Conservation (phyloP, 2,329 filamentous ascomycete species). For the Penicillium psychrosexuale region DNA sequence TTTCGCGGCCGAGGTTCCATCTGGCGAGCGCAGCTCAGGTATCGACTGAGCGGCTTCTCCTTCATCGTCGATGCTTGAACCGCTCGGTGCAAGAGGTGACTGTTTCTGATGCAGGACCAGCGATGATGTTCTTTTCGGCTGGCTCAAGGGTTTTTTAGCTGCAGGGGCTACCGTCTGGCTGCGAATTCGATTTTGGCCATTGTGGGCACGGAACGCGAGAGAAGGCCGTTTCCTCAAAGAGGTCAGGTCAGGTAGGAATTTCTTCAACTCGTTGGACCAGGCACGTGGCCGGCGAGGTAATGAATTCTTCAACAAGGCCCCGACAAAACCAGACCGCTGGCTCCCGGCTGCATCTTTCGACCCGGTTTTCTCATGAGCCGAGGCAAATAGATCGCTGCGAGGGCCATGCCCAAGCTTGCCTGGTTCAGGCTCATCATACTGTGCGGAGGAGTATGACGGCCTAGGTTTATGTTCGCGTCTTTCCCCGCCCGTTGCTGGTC, state of each 20-base stretch:
- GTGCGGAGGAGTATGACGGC: slow-evolving; percentile 12
- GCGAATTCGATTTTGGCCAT: slow-evolving; percentile 28
- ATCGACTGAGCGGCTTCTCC: slow-evolving; percentile 30
- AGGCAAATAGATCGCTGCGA: slow-evolving; percentile 12
- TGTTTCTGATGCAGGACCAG: slow-evolving; percentile 15
- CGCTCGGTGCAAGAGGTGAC: slow-evolving; percentile 8
- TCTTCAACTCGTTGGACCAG: slow-evolving; percentile 39
- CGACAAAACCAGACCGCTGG: slow-evolving; percentile 33
- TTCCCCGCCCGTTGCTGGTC: neutral
- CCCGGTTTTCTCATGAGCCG: neutral
- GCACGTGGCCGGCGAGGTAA: slow-evolving; percentile 35
- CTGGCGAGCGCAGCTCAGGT: slow-evolving; percentile 31
- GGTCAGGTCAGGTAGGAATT: slow-evolving; percentile 36
- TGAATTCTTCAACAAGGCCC: slow-evolving; percentile 33
- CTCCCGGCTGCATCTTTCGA: slow-evolving; percentile 15
- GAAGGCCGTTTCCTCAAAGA: slow-evolving; percentile 32
- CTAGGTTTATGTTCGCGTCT: slow-evolving; percentile 4
- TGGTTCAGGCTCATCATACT: slow-evolving; percentile 1
- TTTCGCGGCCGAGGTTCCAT: slow-evolving; percentile 28
- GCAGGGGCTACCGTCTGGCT: slow-evolving; percentile 24
- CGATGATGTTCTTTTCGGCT: slow-evolving; percentile 13
- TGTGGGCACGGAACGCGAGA: slow-evolving; percentile 28
- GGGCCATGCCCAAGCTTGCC: slow-evolving; percentile 13
- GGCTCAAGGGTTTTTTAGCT: neutral
- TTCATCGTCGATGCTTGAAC: slow-evolving; percentile 17